These are phyloP conservation scores for Alternaria metachromatica DNA, from an alignment of 2,329 filamentous ascomycete species.

Conservation along the genomic window DNA sequence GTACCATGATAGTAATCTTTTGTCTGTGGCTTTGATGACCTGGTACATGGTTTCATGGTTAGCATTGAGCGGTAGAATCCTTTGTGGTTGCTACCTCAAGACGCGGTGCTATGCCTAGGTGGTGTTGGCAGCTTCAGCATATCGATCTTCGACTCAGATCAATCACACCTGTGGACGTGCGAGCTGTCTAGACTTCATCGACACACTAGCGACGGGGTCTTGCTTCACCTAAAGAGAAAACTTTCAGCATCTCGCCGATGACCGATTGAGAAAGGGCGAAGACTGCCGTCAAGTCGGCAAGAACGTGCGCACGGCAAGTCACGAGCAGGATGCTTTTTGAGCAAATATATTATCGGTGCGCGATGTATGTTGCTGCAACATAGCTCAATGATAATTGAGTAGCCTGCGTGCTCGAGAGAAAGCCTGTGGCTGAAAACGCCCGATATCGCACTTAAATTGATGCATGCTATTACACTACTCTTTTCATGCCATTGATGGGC, in stretches of 20 bases:
- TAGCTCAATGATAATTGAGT: background rate
- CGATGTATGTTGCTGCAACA: background rate
- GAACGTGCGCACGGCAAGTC: background rate
- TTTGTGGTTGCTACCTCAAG: background rate
- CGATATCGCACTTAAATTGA: background rate
- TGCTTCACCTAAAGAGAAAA: background rate
- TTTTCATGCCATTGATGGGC: background rate
- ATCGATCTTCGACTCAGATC: background rate
- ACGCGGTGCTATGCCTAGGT: background rate
- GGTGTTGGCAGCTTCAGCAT: background rate
- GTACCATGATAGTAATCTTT: background rate
- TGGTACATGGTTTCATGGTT: background rate
- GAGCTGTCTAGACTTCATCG: background rate
- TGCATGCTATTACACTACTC: background rate
- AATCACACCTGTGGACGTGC: background rate
- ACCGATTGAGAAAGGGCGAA: background rate
- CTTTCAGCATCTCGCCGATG: background rate
- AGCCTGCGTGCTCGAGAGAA: background rate
- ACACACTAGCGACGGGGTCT: background rate
- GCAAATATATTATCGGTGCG: background rate
- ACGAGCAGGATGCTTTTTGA: background rate
- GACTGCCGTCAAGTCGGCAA: background rate
- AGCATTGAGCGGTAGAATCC: rapidly evolving
- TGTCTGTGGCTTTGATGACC: background rate
- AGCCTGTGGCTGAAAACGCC: too few relatives aligned